Conservation (phyloP, 352 stramenopile species). For the Pythium grandisporangium region DNA sequence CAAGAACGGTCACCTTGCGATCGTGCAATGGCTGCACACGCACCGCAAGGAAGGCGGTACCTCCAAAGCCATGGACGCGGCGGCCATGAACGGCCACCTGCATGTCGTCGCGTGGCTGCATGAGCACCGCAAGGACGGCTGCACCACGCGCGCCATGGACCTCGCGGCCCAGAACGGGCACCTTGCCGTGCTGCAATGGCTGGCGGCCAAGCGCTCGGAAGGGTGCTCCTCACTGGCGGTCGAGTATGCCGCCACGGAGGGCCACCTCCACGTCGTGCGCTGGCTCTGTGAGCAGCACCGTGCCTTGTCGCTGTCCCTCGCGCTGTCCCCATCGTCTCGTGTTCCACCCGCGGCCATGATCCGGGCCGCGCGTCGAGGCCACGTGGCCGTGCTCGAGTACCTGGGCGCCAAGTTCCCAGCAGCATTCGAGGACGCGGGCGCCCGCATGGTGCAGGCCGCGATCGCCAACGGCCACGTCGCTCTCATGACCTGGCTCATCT, state of each 20-base stretch:
- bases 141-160: conserved; percentile 38
- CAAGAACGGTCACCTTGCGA: conserved; percentile 43
- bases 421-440: conserved; percentile 35
- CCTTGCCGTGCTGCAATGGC: conserved; percentile 35
- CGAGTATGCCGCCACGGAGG: conserved; percentile 13
- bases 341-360: conserved; percentile 13
- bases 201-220: conserved; percentile 16
- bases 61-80: conserved; percentile 52
- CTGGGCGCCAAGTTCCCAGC: conserved; percentile 27
- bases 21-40: conserved; percentile 61
- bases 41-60: conserved; percentile 64
- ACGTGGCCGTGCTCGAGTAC: conserved; percentile 23
- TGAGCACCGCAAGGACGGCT: conserved; percentile 34
- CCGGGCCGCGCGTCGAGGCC: conserved; percentile 10
- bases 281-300: conserved; percentile 23
- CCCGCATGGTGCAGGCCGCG: conserved; percentile 55
- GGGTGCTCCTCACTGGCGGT: conserved; percentile 18
- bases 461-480: conserved; percentile 46
- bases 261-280: conserved; percentile 15
- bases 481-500: conserved; percentile 55
- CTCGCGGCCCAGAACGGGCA: conserved; percentile 48
- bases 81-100: conserved; percentile 38
- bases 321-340: too few species aligned
- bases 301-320: conserved; percentile 2
- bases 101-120: conserved; percentile 50